Evolutionary conservation across 768 basidiomycete genomes (phyloP), one percentile per base, ranked within the genome.

Genomic region (Tylopilus sp.): DNA sequence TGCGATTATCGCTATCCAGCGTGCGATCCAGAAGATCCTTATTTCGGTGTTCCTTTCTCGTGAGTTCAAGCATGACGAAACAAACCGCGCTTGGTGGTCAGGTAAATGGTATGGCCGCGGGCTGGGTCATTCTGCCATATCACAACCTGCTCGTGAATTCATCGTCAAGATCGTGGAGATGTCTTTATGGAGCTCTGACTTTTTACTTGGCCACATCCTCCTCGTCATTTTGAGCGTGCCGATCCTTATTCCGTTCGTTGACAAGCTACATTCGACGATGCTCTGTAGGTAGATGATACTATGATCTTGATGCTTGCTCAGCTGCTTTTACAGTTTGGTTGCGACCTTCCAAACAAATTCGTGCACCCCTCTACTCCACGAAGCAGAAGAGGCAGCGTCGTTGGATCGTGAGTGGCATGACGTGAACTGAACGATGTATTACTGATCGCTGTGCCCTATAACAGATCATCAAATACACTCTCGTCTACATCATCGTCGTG

Each of bases 21-120:
- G 97, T 42, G 86, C 90, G 33, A 81, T 98, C 60, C 89, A 92
- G 73, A 98, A 98, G 76, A 83, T 95, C 55, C 77, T 97, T 48
- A 98, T 98, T 56, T 80, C 94, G 6, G 87, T 93, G 41, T 92
- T 95, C 80, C 79, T 98, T 41, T 91, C 93, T 22, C 87, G 97
- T 64, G 97, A 99, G 71, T 95, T 88, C 78, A 98, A 98, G 74
- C 92, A 97, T 66, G 97, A 99, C 65, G 94, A 98, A 75, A 95
- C 91, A 23, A 98, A 98, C 74, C 80, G 91, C 54, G 95, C 95
- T 2, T 98, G 95, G 95, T 99, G 97, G 97, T 94, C 95, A 17
- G 95, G 94, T 55, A 87, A 89, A 75, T 98, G 97, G 97, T 95
- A 95, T 66, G 94, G 95, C 42, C 81, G 93, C 52, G 91, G 92